Conservation (phyloP, 805 yeast genomes). For the Yamadazyma kitorensis region DNA sequence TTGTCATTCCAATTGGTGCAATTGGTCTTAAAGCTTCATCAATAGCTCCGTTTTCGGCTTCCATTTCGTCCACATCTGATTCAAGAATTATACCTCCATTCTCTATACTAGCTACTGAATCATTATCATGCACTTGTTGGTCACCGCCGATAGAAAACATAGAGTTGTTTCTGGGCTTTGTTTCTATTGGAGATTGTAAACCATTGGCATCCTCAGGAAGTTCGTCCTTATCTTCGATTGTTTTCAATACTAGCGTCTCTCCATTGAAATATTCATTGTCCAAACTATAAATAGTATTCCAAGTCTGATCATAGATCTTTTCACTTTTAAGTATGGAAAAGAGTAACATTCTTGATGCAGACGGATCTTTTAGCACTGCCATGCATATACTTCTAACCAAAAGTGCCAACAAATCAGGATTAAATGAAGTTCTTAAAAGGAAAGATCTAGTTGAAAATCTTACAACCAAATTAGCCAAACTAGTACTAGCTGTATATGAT, state of each 20-base stretch:
- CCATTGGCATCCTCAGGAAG: slow-evolving; percentile 3
- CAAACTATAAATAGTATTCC: slow-evolving; percentile 30
- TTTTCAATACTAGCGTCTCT: slow-evolving; percentile 13
- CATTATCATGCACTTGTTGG: not conserved
- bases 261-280: slow-evolving; percentile 23
- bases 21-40: slow-evolving; percentile 45
- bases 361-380: slow-evolving; percentile 48
- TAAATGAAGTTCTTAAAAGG: slow-evolving; percentile 36
- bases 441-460: slow-evolving; percentile 36
- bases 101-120: slow-evolving; percentile 1
- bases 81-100: not conserved
- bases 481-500: slow-evolving; percentile 49
- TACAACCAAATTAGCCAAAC: slow-evolving; percentile 42
- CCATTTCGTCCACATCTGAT: not conserved
- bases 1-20: slow-evolving; percentile 61
- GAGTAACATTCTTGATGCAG: slow-evolving; percentile 52
- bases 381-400: slow-evolving; percentile 55
- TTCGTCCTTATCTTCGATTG: slow-evolving; percentile 13
- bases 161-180: too few species aligned
- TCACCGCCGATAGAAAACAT: too few species aligned
- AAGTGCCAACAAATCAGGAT: slow-evolving; percentile 58
- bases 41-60: slow-evolving; percentile 21
- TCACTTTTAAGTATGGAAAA: slow-evolving; percentile 47
- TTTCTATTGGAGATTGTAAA: too few species aligned
- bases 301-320: slow-evolving; percentile 33